These are phyloP conservation scores for Gamarada debralockiae DNA, from an alignment of 495 filamentous ascomycete genomes.

Conservation along the genomic window DNA sequence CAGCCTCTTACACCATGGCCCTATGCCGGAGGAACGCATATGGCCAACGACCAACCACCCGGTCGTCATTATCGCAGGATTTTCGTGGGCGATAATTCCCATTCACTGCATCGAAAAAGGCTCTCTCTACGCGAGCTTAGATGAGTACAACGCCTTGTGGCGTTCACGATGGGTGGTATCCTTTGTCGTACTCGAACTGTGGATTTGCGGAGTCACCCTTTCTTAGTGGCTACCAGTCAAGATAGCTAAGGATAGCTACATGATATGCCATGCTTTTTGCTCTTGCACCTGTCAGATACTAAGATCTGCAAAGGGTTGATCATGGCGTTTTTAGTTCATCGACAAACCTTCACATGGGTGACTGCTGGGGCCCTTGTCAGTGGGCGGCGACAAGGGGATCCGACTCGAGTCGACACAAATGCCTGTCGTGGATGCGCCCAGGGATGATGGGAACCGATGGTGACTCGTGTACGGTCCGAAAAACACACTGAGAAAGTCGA, in stretches of 20 bases:
- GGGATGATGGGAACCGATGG: constrained; percentile 19
- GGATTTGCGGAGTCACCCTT: background rate
- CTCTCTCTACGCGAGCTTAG: background rate
- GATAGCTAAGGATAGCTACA: background rate
- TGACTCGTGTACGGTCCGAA: constrained; percentile 7
- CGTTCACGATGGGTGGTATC: background rate
- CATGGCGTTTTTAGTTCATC: constrained; percentile 26
- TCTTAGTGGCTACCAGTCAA: constrained; percentile 16
- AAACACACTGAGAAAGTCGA: background rate
- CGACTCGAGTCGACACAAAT: constrained; percentile 18
- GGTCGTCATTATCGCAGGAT: too few species aligned
- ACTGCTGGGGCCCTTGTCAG: constrained; percentile 11
- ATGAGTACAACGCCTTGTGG: constrained; percentile 6
- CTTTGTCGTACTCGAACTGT: background rate
- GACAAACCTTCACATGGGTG: constrained; percentile 16
- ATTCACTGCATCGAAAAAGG: too few species aligned
- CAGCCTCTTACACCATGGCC: background rate
- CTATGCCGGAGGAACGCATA: background rate
- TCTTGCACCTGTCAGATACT: constrained; percentile 21
- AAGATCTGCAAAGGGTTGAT: constrained; percentile 24
- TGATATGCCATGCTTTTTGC: background rate
- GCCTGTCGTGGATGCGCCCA: constrained; percentile 14
- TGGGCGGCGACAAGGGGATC: constrained; percentile 10
- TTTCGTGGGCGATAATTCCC: too few species aligned
- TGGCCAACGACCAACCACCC: too few species aligned